Evolutionary conservation across 306 rosid species (phyloP), one percentile per base, ranked within the genome.

Genomic region (Benincasa hispida): DNA sequence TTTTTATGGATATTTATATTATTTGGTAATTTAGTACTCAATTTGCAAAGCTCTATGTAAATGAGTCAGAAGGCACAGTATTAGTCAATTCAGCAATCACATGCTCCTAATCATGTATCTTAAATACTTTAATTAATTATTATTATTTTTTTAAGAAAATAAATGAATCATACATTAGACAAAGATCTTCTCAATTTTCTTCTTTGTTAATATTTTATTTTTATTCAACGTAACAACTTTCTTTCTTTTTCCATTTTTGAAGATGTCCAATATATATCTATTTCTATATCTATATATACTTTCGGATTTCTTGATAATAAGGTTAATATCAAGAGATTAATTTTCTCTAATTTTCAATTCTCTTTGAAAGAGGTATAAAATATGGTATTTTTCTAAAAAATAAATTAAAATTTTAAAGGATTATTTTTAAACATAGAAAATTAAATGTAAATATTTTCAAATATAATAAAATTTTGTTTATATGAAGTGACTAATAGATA

Each of bases 71-170:
- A 11, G 6, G 5, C 10, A 68, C 34, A 24, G 32, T 12, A 11
- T 42, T 68, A 68, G 74, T 68, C 74, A 68, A 68, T 68, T 68
- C 74, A 68, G 74, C 55, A 22, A 22, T 68, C 74, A 68, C 74
- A 68, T 68, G 74, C 55, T 42, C 12, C 34, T 68, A 39, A 68
- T 42, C 74, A 35, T 65, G 0, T 35, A 0, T 35, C 68, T 61
- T 14, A 61, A 61, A 6, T 61, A 61, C 10, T 61, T 61, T 1
- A 28, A 27, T 61, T 4, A 28, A 59, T 59, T 58, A 58, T 25
- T 25, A 4, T n/a, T n/a, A 5, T 24, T 4, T 10, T 56, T 21
- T 22, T 56, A 10, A 6, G 1, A 6, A 39, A 0, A 56, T 21
- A 9, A 21, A 18, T 25, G 19, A 59, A 17, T 62, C 69, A 8